Base-by-base conservation (phyloP, 371 early-diverging fungal genomes). In the Lichtheimia hyalospora region DNA sequence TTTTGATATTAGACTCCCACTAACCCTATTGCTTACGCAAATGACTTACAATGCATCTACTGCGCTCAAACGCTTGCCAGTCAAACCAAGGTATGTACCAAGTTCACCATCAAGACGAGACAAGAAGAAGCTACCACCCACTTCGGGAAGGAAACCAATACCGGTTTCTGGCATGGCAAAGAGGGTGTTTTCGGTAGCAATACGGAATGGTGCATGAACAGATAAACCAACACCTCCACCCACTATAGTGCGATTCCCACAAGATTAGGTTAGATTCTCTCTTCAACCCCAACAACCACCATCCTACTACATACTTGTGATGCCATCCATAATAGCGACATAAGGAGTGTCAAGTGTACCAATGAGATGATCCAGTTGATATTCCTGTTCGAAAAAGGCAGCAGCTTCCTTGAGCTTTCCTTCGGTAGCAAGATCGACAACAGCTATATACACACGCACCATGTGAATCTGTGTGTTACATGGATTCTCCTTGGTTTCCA, bases 161-260 rank as follows among this genome's bases (percentile, higher is more conserved):
- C 82, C 87, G 5, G 96, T 94, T 73, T 97, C 97, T 13, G 96
- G 96, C 97, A 98, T 97, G 50, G 96, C 92, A 67, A 96, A 92
- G 56, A 93, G 60, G 0, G 97, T 92, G 41, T 90, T 88, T 70
- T 99, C 98, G 13, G 96, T 97, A 5, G 95, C 97, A 52, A 98
- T 89, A 48, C 97, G 84, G 87, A 98, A 96, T 21, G 97, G 93
- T 8, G 95, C 96, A 72, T 96, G 97, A 14, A 95, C 93, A 16
- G 95, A 93, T 10, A 98, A 72, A 43, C 98, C 98, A 40, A 95
- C 95, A 54, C 99, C 98, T 42, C 97, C 98, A 39, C 98, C 98
- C 95, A 97, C 92, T 92, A 64, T 60, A 49, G 39, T 18, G 13
- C 15, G 28, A 28, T 53, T 39, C 18, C 7, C 18, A 10, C 40